phyloP scores from a whole-genome alignment of 2,329 filamentous ascomycete genomes.

The Calonectria multiphialidica region DNA sequence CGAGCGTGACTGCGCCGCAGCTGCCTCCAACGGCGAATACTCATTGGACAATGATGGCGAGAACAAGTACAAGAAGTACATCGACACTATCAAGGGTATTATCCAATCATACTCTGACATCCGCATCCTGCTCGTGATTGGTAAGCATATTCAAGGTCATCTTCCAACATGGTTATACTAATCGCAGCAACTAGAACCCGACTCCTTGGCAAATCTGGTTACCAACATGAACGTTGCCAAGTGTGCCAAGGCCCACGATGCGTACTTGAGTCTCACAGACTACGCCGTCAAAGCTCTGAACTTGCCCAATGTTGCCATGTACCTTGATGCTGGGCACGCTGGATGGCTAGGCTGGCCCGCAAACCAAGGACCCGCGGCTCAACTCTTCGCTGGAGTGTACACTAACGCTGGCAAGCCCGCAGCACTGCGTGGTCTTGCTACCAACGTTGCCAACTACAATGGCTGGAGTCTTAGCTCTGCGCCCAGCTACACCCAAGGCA shows the following conservation, averaged over 20 bases:
- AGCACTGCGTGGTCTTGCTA: constrained; percentile 65
- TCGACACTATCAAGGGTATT: constrained; percentile 59
- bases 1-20: constrained; percentile 69
- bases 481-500: constrained; percentile 60
- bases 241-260: constrained; percentile 60
- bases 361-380: constrained; percentile 62
- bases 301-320: constrained; percentile 69
- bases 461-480: constrained; percentile 55
- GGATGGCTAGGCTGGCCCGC: constrained; percentile 71
- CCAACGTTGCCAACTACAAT: constrained; percentile 72
- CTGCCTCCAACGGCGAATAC: constrained; percentile 69
- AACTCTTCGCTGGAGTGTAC: constrained; percentile 61
- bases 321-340: constrained; percentile 68
- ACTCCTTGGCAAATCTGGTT: constrained; percentile 70
- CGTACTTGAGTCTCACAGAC: constrained; percentile 62
- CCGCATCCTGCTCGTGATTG: constrained; percentile 59
- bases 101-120: constrained; percentile 58
- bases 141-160: constrained; percentile 29
- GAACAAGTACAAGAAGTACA: constrained; percentile 68
- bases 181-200: constrained; percentile 58
- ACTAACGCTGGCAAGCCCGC: constrained; percentile 62
- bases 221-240: constrained; percentile 66
- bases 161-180: fast-evolving
- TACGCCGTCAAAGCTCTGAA: constrained; percentile 66
- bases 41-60: constrained; percentile 62